Base-by-base conservation (phyloP, 257 asterid genomes). In the Paulownia fortunei region DNA sequence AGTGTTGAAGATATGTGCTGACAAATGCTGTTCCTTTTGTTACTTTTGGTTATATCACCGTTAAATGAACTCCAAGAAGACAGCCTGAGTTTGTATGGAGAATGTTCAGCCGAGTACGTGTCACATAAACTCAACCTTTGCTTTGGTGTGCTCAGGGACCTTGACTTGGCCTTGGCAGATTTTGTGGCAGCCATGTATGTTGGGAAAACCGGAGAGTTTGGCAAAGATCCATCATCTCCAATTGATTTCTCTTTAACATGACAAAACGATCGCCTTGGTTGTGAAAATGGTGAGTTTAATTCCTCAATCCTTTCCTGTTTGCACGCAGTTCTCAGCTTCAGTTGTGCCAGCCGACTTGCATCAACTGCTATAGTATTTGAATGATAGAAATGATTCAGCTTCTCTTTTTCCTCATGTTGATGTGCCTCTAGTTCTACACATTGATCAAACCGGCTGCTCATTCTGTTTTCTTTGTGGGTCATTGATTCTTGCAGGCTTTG, bases 171-270 rank as follows among this genome's bases (percentile, higher is more conserved):
- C 87, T 83, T 92, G 3, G 98, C 94, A 44, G 98, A 94, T 85
- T 90, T 88, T 21, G 98, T 92, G 54, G 94, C 76, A 32, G 93
- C 92, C 97, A 94, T 92, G 83, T 92, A 92, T n/a, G 93, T 71
- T 62, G 94, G 94, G 42, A 86, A 87, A 64, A 65, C 77, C 0
- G 97, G 97, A 68, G 96, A 94, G 82, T 83, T 84, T 6, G 87
- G 92, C 62, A 88, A 65, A 8, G 93, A 89, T 64, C 83, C 78
- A 44, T 87, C 92, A 23, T 90, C 96, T 6, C 89, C 80, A 11
- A 80, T 87, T 41, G 91, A 86, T 74, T 71, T 85, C 74, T 87
- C 91, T 81, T 90, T 93, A 3, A 77, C 69, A 12, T 85, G 90
- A 59, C 90, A 82, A 42, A 90, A 89, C 0, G 98, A 94, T 82